phyloP scores from a whole-genome alignment of 1,284 basidiomycete genomes.

The Ustilago sp. region DNA sequence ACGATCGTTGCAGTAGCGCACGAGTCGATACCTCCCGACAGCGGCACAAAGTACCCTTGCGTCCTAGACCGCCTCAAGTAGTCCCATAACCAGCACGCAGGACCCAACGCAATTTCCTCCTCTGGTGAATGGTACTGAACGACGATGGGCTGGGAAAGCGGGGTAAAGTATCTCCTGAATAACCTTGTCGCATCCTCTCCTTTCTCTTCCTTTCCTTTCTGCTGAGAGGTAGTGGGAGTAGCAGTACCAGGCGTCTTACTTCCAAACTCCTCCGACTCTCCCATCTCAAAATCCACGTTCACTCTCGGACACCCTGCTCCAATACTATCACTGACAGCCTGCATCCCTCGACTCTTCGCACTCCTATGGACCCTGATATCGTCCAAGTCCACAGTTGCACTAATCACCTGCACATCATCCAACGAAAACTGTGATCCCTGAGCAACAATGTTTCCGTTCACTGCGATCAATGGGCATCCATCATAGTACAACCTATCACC shows the following conservation, averaged over 20 bases:
- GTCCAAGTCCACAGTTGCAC: slow-evolving; percentile 93
- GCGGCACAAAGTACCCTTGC: slow-evolving; percentile 94
- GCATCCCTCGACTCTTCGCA: slow-evolving; percentile 82
- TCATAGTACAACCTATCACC: slow-evolving; percentile 98
- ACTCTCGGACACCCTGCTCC: slow-evolving; percentile 75
- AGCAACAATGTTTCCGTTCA: slow-evolving; percentile 91
- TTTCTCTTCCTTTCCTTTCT: neutral
- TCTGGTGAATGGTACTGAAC: slow-evolving; percentile 87
- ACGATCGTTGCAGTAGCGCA: slow-evolving; percentile 96
- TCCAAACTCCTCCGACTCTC: slow-evolving; percentile 70
- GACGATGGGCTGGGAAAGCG: slow-evolving; percentile 69
- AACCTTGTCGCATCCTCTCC: slow-evolving; percentile 21
- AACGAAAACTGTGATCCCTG: slow-evolving; percentile 97
- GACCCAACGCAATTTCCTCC: slow-evolving; percentile 98
- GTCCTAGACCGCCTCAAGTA: slow-evolving; percentile 92
- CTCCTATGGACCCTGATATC: slow-evolving; percentile 89
- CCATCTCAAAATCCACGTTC: slow-evolving; percentile 71
- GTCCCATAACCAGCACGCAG: slow-evolving; percentile 99
- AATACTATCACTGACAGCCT: slow-evolving; percentile 75
- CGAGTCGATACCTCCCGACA: slow-evolving; percentile 97
- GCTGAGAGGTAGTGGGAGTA: slow-evolving; percentile 16
- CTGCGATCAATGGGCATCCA: slow-evolving; percentile 92
- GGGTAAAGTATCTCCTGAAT: slow-evolving; percentile 40
- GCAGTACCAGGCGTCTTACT: slow-evolving; percentile 36
- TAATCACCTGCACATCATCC: slow-evolving; percentile 93